A percentile compares a stretch with the other conserved stretches of the same genome.
These are phyloP conservation scores for Petasospora rhodanensis DNA, from an alignment of 1,139 yeast genomes.

Conservation along the genomic window DNA sequence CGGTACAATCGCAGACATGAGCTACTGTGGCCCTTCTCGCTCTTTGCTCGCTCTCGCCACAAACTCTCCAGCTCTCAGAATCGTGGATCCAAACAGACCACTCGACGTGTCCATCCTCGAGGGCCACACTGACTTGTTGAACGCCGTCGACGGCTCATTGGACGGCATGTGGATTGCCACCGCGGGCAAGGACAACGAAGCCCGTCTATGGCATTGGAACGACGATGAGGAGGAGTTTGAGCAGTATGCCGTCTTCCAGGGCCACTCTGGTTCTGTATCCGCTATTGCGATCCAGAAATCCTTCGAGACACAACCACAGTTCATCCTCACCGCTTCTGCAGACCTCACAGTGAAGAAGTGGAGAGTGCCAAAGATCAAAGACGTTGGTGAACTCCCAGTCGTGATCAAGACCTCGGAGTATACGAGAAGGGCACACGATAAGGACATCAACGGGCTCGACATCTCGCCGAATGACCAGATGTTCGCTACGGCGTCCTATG, in stretches of 20 bases:
- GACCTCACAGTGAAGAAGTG: slow-evolving; percentile 91
- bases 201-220: slow-evolving; percentile 73
- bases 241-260: slow-evolving; percentile 60
- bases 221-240: slow-evolving; percentile 39
- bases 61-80: slow-evolving; percentile 84
- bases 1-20: slow-evolving; percentile 89
- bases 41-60: slow-evolving; percentile 77
- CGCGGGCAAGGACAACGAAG: slow-evolving; percentile 87
- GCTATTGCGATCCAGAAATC: slow-evolving; percentile 74
- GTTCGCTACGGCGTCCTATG: slow-evolving; percentile 95
- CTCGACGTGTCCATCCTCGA: slow-evolving; percentile 61
- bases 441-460: slow-evolving; percentile 86
- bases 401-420: slow-evolving; percentile 55
- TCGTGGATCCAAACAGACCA: slow-evolving; percentile 55
- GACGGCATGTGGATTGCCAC: slow-evolving; percentile 91
- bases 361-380: slow-evolving; percentile 53
- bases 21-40: slow-evolving; percentile 63
- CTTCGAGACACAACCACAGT: slow-evolving; percentile 55
- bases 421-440: slow-evolving; percentile 95
- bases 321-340: slow-evolving; percentile 77
- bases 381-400: slow-evolving; percentile 28
- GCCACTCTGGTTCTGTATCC: slow-evolving; percentile 85
- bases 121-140: slow-evolving; percentile 84
- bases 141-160: slow-evolving; percentile 67
- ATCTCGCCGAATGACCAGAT: slow-evolving; percentile 83